Evolutionary conservation across 176 grass and related monocot genomes (phyloP).

Genomic region (Puccinellia tenuiflora): DNA sequence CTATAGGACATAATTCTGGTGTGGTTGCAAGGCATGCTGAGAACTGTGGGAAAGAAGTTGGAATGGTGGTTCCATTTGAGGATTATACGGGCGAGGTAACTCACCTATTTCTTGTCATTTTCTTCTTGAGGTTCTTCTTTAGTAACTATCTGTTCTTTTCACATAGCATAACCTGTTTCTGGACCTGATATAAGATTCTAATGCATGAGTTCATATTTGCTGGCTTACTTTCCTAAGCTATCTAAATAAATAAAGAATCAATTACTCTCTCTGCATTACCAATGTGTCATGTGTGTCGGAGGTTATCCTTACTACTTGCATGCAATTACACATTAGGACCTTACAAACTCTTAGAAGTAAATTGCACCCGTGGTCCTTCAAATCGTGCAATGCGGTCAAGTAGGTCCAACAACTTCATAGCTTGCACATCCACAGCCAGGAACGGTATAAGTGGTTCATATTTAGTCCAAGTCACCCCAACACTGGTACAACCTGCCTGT

Average conservation of each 20-base stretch:
- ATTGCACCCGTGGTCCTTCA: background rate
- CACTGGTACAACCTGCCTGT: background rate
- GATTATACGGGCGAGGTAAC: conserved; percentile 69
- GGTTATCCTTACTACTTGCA: background rate
- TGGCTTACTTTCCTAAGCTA: background rate
- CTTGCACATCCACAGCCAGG: background rate
- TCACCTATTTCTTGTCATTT: background rate
- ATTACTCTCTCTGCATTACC: background rate
- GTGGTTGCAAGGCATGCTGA: conserved; percentile 75
- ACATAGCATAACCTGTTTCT: conserved; percentile 1
- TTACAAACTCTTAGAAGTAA: background rate
- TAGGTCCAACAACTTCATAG: background rate
- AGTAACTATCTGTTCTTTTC: background rate
- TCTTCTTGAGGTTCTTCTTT: background rate
- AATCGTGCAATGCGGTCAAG: background rate
- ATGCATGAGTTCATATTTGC: background rate
- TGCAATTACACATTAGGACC: background rate
- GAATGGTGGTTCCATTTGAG: conserved; percentile 89
- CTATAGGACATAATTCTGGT: conserved; percentile 67
- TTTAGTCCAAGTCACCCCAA: background rate
- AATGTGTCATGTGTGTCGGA: background rate
- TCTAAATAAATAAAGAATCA: background rate
- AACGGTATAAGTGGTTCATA: background rate
- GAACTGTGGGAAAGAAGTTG: conserved; percentile 75
- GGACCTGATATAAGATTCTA: background rate